Conservation (phyloP, 768 basidiomycete species). For the Coprinopsis marcescibilis region DNA sequence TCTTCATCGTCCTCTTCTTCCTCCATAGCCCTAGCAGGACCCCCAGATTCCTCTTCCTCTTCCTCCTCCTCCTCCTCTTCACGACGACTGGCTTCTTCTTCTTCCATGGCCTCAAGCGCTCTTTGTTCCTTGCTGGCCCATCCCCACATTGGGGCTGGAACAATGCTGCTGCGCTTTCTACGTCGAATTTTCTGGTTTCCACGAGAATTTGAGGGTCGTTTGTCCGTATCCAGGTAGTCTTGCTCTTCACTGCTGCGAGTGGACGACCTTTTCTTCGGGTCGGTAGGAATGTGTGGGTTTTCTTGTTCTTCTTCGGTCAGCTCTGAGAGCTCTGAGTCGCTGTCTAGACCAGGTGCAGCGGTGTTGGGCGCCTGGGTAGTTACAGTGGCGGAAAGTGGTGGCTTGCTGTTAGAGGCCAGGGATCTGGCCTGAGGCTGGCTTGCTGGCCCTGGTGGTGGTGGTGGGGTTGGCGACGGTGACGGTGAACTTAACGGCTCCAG, state of each 20-base stretch:
- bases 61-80: slow-evolving; percentile 54
- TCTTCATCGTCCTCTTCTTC: slow-evolving; percentile 47
- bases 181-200: slow-evolving; percentile 18
- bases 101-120: slow-evolving; percentile 30
- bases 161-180: slow-evolving; percentile 60
- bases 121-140: slow-evolving; percentile 57
- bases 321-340: slow-evolving; percentile 75
- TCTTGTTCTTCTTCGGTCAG: slow-evolving; percentile 80
- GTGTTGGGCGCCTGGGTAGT: slow-evolving; percentile 16
- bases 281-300: slow-evolving; percentile 18
- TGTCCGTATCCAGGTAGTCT: slow-evolving; percentile 20
- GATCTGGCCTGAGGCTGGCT: slow-evolving; percentile 14
- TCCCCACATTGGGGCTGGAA: slow-evolving; percentile 81
- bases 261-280: slow-evolving; percentile 14
- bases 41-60: slow-evolving; percentile 32
- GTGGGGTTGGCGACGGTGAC: slow-evolving; percentile 59
- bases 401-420: slow-evolving; percentile 22
- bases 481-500: slow-evolving; percentile 63
- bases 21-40: slow-evolving; percentile 50
- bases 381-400: slow-evolving; percentile 13
- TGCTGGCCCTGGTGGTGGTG: slow-evolving; percentile 29
- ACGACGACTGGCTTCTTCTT: slow-evolving; percentile 40
- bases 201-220: slow-evolving; percentile 13
- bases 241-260: slow-evolving; percentile 18
- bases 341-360: slow-evolving; percentile 35